Evolutionary conservation across 192 early-diverging fungal genomes (phyloP), one percentile per base, ranked within the genome.

Genomic region (Endogone sp.): DNA sequence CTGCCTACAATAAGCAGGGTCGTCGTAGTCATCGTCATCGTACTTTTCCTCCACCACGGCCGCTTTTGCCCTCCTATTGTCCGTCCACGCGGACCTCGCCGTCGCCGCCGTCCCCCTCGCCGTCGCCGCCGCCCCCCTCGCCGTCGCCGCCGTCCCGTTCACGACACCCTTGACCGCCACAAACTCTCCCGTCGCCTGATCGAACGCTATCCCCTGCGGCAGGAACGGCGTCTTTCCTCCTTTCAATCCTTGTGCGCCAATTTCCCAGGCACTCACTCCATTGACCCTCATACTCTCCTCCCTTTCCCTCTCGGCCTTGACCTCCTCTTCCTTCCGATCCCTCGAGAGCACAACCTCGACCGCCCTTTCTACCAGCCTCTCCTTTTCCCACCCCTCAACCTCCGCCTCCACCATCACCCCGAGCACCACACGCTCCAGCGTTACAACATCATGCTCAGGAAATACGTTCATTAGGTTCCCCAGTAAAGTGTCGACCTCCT

Each of bases 1-100:
- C 20, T 79, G 64, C 31, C 82, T 79, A 65, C 86, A 87, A 59
- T 73, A 61, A 1, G 66, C 58, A 0, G 86, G 86, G 61, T 87
- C 82, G 60, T 82, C 72, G 55, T 85, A 75, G 1, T 69, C 73
- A 63, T 85, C 71, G 4, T 79, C 72, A 63, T 85, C 71, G 4
- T 79, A 71, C 9, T 76, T 75, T 13, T 66, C 60, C 37, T 82
- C 77, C 3, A 71, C 65, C 66, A 70, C 73, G 29, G 66, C 28
- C 57, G 58, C 62, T 29, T 66, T 49, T 0, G 54, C 63, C 23
- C 72, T 56, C 32, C 57, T n/a, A 67, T 73, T 21, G 62, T 54
- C 8, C 65, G 71, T 57, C 62, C 64, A 26, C 58, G 65, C 62
- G 54, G 60, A 37, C 37, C 65, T 31, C 56, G 68, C 2, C 63